Evolutionary conservation across 192 early-diverging fungal species (phyloP).

Genomic region (Diversispora epigaea): DNA sequence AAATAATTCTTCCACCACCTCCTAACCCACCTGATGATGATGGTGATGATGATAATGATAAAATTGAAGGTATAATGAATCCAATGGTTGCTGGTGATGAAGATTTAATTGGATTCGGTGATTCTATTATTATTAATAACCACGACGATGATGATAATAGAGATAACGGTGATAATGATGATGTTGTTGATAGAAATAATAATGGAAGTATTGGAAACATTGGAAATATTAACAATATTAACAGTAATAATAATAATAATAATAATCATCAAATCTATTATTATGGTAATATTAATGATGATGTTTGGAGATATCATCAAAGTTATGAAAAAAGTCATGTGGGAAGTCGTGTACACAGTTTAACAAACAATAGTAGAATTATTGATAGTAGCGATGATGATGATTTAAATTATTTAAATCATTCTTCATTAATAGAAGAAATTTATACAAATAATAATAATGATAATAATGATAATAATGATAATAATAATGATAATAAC

Average conservation of each 20-base stretch:
- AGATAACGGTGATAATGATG: background rate
- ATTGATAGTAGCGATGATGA: conserved; percentile 28
- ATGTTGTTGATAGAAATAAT: no score
- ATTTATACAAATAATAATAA: background rate
- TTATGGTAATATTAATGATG: background rate
- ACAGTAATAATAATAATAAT: background rate
- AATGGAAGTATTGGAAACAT: no score
- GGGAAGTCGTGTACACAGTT: no score
- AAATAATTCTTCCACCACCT: background rate
- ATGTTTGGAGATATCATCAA: conserved; percentile 16
- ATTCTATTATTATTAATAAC: background rate
- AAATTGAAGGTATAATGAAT: conserved; percentile 41
- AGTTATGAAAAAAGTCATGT: no score
- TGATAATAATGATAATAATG: no score
- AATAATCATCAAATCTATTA: background rate
- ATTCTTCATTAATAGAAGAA: no score
- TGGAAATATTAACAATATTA: background rate
- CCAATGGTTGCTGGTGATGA: conserved; percentile 57
- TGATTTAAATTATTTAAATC: no score
- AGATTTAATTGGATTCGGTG: conserved; percentile 44
- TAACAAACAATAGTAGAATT: background rate
- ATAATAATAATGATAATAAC: no score
- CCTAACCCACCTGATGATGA: background rate
- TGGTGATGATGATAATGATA: conserved; percentile 35
- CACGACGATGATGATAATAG: conserved; percentile 18